Evolutionary conservation across 176 grass and related monocot genomes (phyloP), one percentile per base, ranked within the genome.

Genomic region (Neostapfia colusana): DNA sequence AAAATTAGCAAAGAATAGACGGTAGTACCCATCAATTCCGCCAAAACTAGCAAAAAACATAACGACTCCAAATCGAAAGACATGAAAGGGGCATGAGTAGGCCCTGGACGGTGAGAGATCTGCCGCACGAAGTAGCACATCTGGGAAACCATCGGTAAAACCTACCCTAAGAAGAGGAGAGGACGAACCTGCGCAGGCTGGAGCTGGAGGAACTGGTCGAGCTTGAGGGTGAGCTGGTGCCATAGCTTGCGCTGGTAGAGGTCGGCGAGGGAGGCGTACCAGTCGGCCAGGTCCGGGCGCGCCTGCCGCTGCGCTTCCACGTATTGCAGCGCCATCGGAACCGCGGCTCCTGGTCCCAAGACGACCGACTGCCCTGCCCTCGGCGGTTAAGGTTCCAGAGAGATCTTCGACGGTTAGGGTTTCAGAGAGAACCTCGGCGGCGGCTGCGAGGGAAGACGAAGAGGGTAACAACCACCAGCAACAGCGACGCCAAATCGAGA

Each of bases 181-280:
- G 7, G n/a, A 7, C 65, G 48, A 76, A 97, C 93, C 93, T 93
- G 90, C 0, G 84, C 79, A 56, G 83, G 63, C 68, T 91, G 85
- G 56, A 97, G 86, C 75, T 87, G 87, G 26, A 97, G 87, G 87
- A 97, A 97, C 24, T 97, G 82, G 48, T 97, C 93, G 39, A 97
- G 87, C 85, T 97, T 93, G 76, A 97, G 85, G 75, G 93, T 97
- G 72, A 97, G 93, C 85, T 97, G 93, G 83, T 92, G 89, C 87
- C 87, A 97, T 5, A 97, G 85, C 73, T 90, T 97, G 56, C 75
- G 81, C 59, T 97, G 87, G 85, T 97, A 97, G 74, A 93, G 79
- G 79, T 93, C 93, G 17, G 85, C 76, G 46, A 97, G 80, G 42
- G 77, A 23, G 50, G 62, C 73, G 63, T 97, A 97, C 90, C 90